phyloP scores from a whole-genome alignment of 2,329 filamentous ascomycete genomes.

The Trichothecium roseum region DNA sequence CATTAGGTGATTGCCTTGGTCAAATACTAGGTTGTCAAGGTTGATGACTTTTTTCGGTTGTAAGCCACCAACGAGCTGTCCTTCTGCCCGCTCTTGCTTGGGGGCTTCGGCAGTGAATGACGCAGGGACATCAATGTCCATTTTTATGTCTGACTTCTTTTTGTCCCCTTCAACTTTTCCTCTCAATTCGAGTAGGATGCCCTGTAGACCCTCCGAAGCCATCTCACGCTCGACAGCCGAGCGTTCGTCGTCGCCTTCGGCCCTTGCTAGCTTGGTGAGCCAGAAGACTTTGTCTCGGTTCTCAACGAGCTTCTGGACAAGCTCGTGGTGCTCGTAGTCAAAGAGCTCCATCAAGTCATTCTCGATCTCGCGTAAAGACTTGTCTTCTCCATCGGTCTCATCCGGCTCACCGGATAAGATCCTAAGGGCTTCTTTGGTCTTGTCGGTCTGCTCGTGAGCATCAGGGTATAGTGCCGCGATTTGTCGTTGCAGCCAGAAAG shows the following conservation, averaged over 20 bases:
- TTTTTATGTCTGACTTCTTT: slow-evolving; percentile 77
- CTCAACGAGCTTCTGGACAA: slow-evolving; percentile 81
- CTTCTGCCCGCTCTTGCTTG: slow-evolving; percentile 50
- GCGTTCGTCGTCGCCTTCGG: slow-evolving; percentile 68
- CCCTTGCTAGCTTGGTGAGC: slow-evolving; percentile 78
- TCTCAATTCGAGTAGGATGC: slow-evolving; percentile 79
- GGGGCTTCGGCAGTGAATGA: slow-evolving; percentile 38
- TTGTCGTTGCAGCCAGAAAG: slow-evolving; percentile 92
- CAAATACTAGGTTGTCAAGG: slow-evolving; percentile 90
- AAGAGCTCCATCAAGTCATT: slow-evolving; percentile 98
- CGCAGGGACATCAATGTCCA: slow-evolving; percentile 75
- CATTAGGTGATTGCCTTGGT: slow-evolving; percentile 98
- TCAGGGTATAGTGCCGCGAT: slow-evolving; percentile 84
- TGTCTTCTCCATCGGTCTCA: slow-evolving; percentile 65
- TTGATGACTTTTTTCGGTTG: slow-evolving; percentile 85
- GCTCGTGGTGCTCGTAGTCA: slow-evolving; percentile 90
- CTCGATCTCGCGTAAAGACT: slow-evolving; percentile 82
- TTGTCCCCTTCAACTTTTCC: slow-evolving; percentile 58
- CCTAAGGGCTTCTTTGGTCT: slow-evolving; percentile 73
- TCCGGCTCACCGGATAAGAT: slow-evolving; percentile 70
- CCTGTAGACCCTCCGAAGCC: slow-evolving; percentile 74
- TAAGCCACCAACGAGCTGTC: slow-evolving; percentile 67
- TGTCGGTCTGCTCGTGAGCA: slow-evolving; percentile 86
- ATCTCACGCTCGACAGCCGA: slow-evolving; percentile 81
- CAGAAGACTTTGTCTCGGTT: slow-evolving; percentile 94